Base-by-base conservation (phyloP, 23 red algal species). In the Gracilaria domingensis region DNA sequence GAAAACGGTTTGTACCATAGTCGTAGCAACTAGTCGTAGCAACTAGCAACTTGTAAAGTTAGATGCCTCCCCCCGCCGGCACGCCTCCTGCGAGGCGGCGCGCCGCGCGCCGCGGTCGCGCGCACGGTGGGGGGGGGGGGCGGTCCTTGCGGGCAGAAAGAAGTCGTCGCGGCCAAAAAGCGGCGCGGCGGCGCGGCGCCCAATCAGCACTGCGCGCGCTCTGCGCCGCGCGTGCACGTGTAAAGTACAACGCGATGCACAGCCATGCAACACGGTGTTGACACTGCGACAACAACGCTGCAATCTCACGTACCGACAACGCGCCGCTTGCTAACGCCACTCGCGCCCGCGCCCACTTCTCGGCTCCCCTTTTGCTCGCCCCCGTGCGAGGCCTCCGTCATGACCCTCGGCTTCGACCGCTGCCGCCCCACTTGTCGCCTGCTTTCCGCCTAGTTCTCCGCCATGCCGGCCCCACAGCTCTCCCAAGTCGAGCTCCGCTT, bases 401-500 rank as follows among this genome's bases (percentile, higher is more conserved):
- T 55, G 51, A 55, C 9, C 51, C 1, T 55, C 8, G 1, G 8
- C 59, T 29, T 30, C 59, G 1, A 4, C 59, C 11, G 29, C 59
- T 8, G 59, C 59, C 13, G 2, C 26, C 13, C 59, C 21, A 4
- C 8, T 18, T 18, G 51, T 20, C 13, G 1, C 14, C 59, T 24
- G 5, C 26, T 30, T 6, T 4, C 59, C 2, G 2, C 29, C 59
- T 62, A 29, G 11, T 62, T 30, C n/a, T n/a, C 59, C 29, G 26
- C 7, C 59, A 25, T 30, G 24, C 24, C 59, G 2, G 59, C 57
- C 9, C 53, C 32, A 28, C 36, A 65, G 8, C 55, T 30, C 54
- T 40, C 55, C 12, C 82, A 89, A 29, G 44, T 89, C n/a, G 85
- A 89, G 53, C 85, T 89, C 7, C 85, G 85, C 71, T 89, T 89